phyloP scores from a whole-genome alignment of 176 grass and related monocot species.

The Oryza meridionalis region DNA sequence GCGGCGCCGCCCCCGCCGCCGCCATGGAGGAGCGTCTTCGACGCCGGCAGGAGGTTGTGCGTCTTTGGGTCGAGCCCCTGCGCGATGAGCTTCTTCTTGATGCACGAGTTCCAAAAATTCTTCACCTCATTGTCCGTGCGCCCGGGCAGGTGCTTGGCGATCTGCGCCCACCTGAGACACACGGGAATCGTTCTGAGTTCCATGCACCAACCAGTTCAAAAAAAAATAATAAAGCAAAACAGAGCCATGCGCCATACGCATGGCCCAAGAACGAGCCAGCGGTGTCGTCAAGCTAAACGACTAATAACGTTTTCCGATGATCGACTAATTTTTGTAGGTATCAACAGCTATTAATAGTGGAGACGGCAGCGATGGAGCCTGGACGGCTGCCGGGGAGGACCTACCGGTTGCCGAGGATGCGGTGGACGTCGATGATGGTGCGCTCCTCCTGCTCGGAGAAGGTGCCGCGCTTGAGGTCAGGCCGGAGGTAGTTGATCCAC shows the following conservation, averaged over 20 bases:
- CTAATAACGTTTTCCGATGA: no score
- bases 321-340: no score
- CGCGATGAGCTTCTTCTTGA: constrained; percentile 99
- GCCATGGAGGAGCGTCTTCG: constrained; percentile 51
- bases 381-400: no score
- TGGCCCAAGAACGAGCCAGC: no score
- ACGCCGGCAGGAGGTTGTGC: constrained; percentile 88
- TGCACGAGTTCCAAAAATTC: constrained; percentile 99
- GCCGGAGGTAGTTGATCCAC: constrained; percentile 99
- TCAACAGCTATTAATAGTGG: no score
- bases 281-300: no score
- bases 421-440: constrained; percentile 93
- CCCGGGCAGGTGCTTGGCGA: constrained; percentile 93
- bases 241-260: no score
- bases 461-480: constrained; percentile 89
- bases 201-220: neutral
- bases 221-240: neutral
- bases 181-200: neutral
- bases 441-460: constrained; percentile 92
- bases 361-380: no score
- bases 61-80: constrained; percentile 97
- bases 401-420: constrained; percentile 94
- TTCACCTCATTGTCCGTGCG: constrained; percentile 99
- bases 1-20: constrained; percentile 17
- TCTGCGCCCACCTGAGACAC: constrained; percentile 83